Evolutionary conservation across 306 rosid species (phyloP).

Genomic region (Pterocarpus macrocarpus): DNA sequence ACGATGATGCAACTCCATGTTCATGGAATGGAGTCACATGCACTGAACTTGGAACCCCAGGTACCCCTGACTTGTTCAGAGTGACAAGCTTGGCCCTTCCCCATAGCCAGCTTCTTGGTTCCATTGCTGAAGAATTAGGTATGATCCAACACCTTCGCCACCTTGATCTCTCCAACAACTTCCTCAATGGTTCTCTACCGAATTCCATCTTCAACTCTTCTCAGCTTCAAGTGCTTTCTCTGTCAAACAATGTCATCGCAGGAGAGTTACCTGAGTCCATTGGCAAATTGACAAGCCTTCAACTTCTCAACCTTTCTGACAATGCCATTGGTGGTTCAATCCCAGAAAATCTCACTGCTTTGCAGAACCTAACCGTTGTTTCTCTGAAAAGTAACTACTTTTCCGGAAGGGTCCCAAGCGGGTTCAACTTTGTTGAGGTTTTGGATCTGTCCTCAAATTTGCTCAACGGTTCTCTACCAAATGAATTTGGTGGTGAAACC

Average conservation of each 20-base stretch:
- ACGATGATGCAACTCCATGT: slow-evolving; percentile 75
- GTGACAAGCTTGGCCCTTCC: slow-evolving; percentile 80
- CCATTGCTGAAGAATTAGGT: slow-evolving; percentile 72
- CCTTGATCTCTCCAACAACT: slow-evolving; percentile 86
- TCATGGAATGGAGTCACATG: slow-evolving; percentile 92
- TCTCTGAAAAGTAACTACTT: slow-evolving; percentile 79
- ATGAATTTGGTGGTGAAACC: slow-evolving; percentile 60
- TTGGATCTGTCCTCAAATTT: slow-evolving; percentile 90
- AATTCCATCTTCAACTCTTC: slow-evolving; percentile 78
- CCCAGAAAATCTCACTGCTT: slow-evolving; percentile 62
- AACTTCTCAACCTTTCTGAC: slow-evolving; percentile 78
- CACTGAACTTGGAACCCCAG: slow-evolving; percentile 55
- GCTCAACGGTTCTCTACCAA: slow-evolving; percentile 81
- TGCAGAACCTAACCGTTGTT: slow-evolving; percentile 69
- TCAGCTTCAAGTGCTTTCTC: slow-evolving; percentile 74
- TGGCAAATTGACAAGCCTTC: slow-evolving; percentile 65
- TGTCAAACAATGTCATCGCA: slow-evolving; percentile 79
- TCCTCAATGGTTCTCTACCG: slow-evolving; percentile 86
- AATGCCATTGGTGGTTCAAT: slow-evolving; percentile 82
- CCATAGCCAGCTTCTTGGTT: slow-evolving; percentile 76
- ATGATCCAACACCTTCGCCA: slow-evolving; percentile 67
- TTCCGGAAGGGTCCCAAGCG: slow-evolving; percentile 67
- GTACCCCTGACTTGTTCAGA: slow-evolving; percentile 60
- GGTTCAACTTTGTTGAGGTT: slow-evolving; percentile 58
- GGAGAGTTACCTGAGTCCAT: slow-evolving; percentile 71